phyloP scores from a whole-genome alignment of 805 yeast genomes.

The Yamadazyma sp. region DNA sequence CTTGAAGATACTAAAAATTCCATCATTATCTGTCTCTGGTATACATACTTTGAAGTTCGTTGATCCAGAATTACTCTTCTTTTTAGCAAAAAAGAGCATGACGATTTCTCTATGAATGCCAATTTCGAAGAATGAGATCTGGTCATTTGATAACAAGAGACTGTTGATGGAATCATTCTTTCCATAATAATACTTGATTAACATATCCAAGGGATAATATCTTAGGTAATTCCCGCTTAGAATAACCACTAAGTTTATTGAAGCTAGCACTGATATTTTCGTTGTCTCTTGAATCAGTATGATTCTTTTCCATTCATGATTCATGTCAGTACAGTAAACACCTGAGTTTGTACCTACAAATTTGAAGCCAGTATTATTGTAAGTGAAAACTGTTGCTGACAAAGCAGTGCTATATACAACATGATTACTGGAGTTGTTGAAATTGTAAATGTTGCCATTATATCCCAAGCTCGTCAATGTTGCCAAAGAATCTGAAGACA shows the following conservation, averaged over 20 bases:
- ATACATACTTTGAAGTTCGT: constrained; percentile 56
- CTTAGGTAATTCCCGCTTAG: constrained; percentile 58
- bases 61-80: constrained; percentile 43
- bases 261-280: constrained; percentile 59
- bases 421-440: constrained; percentile 17
- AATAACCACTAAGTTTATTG: constrained; percentile 53
- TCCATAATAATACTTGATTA: constrained; percentile 57
- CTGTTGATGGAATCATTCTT: constrained; percentile 40
- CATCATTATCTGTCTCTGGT: constrained; percentile 56
- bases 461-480: constrained; percentile 21
- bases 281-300: constrained; percentile 50
- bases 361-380: constrained; percentile 43
- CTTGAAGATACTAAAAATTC: constrained; percentile 37
- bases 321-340: constrained; percentile 49
- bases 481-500: constrained; percentile 20
- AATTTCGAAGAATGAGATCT: constrained; percentile 55
- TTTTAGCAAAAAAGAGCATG: constrained; percentile 55
- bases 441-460: constrained; percentile 23
- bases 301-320: constrained; percentile 57
- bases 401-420: constrained; percentile 35
- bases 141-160: constrained; percentile 46
- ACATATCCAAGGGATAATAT: constrained; percentile 60
- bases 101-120: constrained; percentile 67
- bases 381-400: constrained; percentile 45
- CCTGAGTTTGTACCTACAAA: constrained; percentile 66